Percentiles rank a stretch among this genome's conserved stretches.
phyloP scores from a whole-genome alignment of 257 asterid species.

The Fraxinus excelsior region DNA sequence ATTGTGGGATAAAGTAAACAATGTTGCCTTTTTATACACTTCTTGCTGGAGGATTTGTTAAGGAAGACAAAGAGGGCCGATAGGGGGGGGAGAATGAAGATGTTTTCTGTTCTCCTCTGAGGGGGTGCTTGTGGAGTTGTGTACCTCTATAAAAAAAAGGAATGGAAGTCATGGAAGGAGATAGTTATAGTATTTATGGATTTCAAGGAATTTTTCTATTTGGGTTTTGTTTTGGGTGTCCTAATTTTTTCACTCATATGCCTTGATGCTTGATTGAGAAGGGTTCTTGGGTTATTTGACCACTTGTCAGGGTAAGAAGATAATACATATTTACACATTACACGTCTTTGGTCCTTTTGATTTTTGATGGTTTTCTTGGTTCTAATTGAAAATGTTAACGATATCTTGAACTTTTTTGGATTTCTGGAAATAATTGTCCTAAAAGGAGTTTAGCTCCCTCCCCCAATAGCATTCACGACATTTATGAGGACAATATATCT shows the following conservation, averaged over 20 bases:
- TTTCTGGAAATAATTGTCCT: too few species aligned
- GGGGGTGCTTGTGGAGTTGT: neutral
- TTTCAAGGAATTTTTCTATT: neutral
- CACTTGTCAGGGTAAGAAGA: too few species aligned
- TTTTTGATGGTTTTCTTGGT: too few species aligned
- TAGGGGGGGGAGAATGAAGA: neutral
- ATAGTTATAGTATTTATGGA: neutral
- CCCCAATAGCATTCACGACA: neutral
- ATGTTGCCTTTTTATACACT: neutral
- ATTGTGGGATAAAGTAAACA: neutral
- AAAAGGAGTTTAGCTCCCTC: too few species aligned
- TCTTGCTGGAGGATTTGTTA: neutral
- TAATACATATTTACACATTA: too few species aligned
- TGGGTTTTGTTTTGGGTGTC: neutral
- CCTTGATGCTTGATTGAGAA: too few species aligned
- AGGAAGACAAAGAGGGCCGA: neutral
- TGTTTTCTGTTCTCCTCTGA: neutral
- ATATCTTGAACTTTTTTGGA: too few species aligned
- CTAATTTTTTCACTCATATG: neutral
- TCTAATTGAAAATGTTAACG: too few species aligned
- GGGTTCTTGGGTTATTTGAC: too few species aligned
- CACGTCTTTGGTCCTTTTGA: too few species aligned
- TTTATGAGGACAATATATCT: neutral
- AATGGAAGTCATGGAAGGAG: neutral
- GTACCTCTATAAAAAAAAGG: neutral